Percentiles rank a stretch among this genome's conserved stretches.
Evolutionary conservation across 371 early-diverging fungal species (phyloP).

Genomic region (Circinella umbellata): DNA sequence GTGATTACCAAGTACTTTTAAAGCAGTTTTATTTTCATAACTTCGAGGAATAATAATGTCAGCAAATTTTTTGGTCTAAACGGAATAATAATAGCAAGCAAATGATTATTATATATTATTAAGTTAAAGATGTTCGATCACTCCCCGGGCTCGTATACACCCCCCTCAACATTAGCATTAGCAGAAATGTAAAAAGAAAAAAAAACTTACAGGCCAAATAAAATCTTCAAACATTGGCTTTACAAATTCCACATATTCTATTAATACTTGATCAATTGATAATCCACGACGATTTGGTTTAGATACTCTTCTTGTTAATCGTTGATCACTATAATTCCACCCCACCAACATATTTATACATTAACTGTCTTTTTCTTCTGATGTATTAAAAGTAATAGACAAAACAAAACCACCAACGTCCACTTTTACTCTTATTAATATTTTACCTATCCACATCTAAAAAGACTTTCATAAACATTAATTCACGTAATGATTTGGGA

Average conservation of each 20-base stretch:
- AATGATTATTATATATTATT: background rate
- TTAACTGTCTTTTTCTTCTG: too few relatives aligned
- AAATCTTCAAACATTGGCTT: slow-evolving; percentile 90
- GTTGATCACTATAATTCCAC: slow-evolving; percentile 43
- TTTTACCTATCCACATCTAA: slow-evolving; percentile 62
- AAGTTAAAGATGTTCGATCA: too few relatives aligned
- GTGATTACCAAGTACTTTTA: slow-evolving; percentile 72
- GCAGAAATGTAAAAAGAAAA: too few relatives aligned
- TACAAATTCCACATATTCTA: slow-evolving; percentile 75
- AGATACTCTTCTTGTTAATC: slow-evolving; percentile 55
- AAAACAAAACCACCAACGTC: too few relatives aligned
- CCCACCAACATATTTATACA: too few relatives aligned
- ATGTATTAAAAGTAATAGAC: too few relatives aligned
- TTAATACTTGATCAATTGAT: slow-evolving; percentile 60
- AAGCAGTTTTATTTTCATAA: slow-evolving; percentile 73
- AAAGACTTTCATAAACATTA: slow-evolving; percentile 66
- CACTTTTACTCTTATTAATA: too few relatives aligned
- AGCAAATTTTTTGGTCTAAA: slow-evolving; percentile 79
- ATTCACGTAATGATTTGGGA: slow-evolving; percentile 51
- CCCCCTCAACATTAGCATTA: too few relatives aligned
- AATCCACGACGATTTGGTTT: slow-evolving; percentile 38
- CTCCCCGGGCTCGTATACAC: too few relatives aligned
- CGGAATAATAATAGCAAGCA: background rate
- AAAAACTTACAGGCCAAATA: slow-evolving; percentile 68
- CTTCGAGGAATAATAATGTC: slow-evolving; percentile 91